phyloP scores from a whole-genome alignment of 2,329 filamentous ascomycete species.

The Pleoardoris graminearum region DNA sequence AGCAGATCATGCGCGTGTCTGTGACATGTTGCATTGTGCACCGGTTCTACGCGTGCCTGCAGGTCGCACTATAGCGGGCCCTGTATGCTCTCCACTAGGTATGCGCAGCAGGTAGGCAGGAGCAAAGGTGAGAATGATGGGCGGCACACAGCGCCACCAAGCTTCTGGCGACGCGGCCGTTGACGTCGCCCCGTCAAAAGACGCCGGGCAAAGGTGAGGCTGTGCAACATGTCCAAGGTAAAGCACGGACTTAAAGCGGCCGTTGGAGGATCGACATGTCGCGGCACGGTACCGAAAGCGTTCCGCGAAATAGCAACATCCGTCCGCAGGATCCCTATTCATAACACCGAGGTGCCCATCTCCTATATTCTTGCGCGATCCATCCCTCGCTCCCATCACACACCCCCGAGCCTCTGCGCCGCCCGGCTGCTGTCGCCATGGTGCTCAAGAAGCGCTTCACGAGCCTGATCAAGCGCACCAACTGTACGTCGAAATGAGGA shows the following conservation, averaged over 20 bases:
- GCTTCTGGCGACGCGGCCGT: conserved; percentile 13
- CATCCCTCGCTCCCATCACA: background rate
- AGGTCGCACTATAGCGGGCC: too few species aligned
- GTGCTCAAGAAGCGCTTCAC: conserved; percentile 46
- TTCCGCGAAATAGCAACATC: conserved; percentile 7
- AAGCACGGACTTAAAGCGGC: conserved; percentile 1
- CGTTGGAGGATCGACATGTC: background rate
- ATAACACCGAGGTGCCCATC: background rate
- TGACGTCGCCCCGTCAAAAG: conserved; percentile 8
- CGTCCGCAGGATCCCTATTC: background rate
- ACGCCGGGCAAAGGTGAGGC: conserved; percentile 3
- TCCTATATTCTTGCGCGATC: background rate
- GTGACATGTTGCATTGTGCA: too few species aligned
- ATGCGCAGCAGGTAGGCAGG: background rate
- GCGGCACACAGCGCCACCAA: background rate
- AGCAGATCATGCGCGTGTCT: too few species aligned
- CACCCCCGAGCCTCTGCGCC: conserved; percentile 1
- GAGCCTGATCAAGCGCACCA: conserved; percentile 33
- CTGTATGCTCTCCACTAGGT: background rate
- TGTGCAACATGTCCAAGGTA: background rate
- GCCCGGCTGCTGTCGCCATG: conserved; percentile 30
- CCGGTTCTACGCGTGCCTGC: too few species aligned
- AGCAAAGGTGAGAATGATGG: background rate
- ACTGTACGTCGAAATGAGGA: background rate
- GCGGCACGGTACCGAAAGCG: background rate